Percentiles rank a stretch among this genome's conserved stretches.
Evolutionary conservation across 257 asterid genomes (phyloP).

Genomic region (Solanum appendiculatum): DNA sequence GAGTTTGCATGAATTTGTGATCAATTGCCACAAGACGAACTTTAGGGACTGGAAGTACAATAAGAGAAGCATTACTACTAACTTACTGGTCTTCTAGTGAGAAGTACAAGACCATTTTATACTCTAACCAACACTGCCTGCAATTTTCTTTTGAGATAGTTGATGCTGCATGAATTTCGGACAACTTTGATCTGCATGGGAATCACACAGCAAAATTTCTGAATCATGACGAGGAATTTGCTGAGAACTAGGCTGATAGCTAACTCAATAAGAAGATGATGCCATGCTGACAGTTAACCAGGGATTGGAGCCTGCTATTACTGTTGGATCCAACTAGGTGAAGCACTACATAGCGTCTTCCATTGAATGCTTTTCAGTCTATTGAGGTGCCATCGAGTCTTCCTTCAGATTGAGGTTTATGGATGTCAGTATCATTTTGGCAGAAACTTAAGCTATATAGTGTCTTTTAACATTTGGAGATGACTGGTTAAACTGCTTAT

Average conservation of each 20-base stretch:
- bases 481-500: not conserved
- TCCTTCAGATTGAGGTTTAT: not conserved
- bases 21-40: not conserved
- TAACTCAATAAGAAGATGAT: not conserved
- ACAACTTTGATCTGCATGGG: not conserved
- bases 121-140: not conserved
- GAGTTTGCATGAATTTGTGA: not conserved
- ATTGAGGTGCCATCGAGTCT: not conserved
- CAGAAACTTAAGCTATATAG: not conserved
- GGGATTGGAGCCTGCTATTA: not conserved
- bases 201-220: not conserved
- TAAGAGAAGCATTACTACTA: not conserved
- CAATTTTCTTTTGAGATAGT: not conserved
- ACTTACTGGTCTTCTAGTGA: not conserved
- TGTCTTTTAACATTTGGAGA: not conserved
- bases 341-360: not conserved
- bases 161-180: not conserved
- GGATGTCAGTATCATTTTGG: not conserved
- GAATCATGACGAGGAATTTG: not conserved
- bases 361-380: not conserved
- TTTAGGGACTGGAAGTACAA: not conserved
- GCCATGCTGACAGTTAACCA: not conserved
- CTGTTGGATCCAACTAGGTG: not conserved
- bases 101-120: not conserved
- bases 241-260: not conserved